Conservation (phyloP, 805 yeast genomes). For the Metschnikowia kofuensis region DNA sequence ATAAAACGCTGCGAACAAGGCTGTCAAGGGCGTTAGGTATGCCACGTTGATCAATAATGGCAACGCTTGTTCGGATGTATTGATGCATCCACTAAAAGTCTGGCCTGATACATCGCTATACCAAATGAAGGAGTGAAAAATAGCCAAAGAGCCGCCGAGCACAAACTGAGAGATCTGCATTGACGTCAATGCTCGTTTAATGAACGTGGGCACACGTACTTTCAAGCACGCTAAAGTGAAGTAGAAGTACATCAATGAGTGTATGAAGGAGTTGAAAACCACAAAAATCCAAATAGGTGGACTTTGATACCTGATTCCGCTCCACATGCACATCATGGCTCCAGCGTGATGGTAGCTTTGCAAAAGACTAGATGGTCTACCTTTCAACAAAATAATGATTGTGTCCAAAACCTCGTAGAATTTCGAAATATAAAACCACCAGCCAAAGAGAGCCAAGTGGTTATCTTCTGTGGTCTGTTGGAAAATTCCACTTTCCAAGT, state of each 20-base stretch:
- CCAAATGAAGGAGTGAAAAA: slow-evolving; percentile 58
- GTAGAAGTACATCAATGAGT: slow-evolving; percentile 71
- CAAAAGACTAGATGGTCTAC: slow-evolving; percentile 60
- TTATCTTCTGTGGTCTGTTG: slow-evolving; percentile 18
- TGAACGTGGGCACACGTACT: slow-evolving; percentile 51
- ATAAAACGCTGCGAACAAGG: slow-evolving; percentile 62
- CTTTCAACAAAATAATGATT: slow-evolving; percentile 61
- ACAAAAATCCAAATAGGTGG: slow-evolving; percentile 83
- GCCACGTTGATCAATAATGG: slow-evolving; percentile 60
- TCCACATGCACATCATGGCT: slow-evolving; percentile 81
- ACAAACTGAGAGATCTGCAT: slow-evolving; percentile 69
- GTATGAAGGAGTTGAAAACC: slow-evolving; percentile 76
- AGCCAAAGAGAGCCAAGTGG: slow-evolving; percentile 56
- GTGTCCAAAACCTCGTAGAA: slow-evolving; percentile 73
- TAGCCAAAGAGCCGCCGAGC: slow-evolving; percentile 66
- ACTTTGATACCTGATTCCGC: slow-evolving; percentile 64
- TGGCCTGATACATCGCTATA: slow-evolving; percentile 49
- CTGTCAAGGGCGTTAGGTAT: slow-evolving; percentile 66
- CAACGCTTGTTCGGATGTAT: slow-evolving; percentile 57
- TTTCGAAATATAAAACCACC: slow-evolving; percentile 66
- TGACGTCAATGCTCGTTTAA: slow-evolving; percentile 60
- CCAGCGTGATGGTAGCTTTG: slow-evolving; percentile 80
- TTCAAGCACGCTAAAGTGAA: slow-evolving; percentile 59
- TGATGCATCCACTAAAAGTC: slow-evolving; percentile 44
- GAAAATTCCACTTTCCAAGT: slow-evolving; percentile 59